A percentile compares a stretch with the other conserved stretches of the same genome.
These are phyloP conservation scores for Trichodelitschia bisporula DNA, from an alignment of 495 filamentous ascomycete genomes.

Conservation along the genomic window DNA sequence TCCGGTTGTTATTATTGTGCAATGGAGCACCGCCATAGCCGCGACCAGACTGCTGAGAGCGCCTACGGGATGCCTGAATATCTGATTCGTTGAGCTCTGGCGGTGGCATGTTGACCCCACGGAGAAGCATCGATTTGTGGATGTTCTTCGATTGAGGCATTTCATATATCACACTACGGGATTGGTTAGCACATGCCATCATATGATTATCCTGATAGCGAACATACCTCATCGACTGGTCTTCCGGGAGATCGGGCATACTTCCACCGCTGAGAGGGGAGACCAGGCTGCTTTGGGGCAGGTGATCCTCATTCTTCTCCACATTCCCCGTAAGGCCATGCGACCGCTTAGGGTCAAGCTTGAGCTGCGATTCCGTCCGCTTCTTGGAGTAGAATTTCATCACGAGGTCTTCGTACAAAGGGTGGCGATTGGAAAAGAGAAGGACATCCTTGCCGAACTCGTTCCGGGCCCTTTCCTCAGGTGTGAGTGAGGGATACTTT, in stretches of 20 bases:
- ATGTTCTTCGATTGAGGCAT: slow-evolving; percentile 43
- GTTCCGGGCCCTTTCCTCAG: slow-evolving; percentile 62
- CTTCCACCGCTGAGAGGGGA: slow-evolving; percentile 36
- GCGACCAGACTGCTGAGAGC: slow-evolving; percentile 32
- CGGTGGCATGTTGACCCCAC: slow-evolving; percentile 46
- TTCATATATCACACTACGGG: slow-evolving; percentile 52
- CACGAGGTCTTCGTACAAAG: slow-evolving; percentile 58
- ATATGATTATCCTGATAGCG: slow-evolving; percentile 2
- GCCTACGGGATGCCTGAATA: slow-evolving; percentile 37
- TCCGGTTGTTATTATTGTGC: slow-evolving; percentile 10
- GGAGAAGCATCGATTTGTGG: slow-evolving; percentile 88
- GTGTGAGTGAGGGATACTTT: slow-evolving; percentile 52
- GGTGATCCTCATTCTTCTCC: slow-evolving; percentile 53
- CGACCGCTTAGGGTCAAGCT: slow-evolving; percentile 45
- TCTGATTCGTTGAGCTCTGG: slow-evolving; percentile 51
- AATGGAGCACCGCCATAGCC: slow-evolving; percentile 38
- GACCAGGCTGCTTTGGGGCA: slow-evolving; percentile 44
- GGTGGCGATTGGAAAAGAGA: slow-evolving; percentile 57
- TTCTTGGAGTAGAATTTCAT: slow-evolving; percentile 80
- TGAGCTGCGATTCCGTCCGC: slow-evolving; percentile 33
- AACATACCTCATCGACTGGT: slow-evolving; percentile 56
- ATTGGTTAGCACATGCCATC: slow-evolving; percentile 12
- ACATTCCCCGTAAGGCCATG: slow-evolving; percentile 59
- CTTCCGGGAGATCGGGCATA: slow-evolving; percentile 57
- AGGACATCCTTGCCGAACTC: slow-evolving; percentile 56